A percentile compares a stretch with the other conserved stretches of the same genome.
Evolutionary conservation across 2,329 filamentous ascomycete genomes (phyloP).

Genomic region (Xylaria multiplex): DNA sequence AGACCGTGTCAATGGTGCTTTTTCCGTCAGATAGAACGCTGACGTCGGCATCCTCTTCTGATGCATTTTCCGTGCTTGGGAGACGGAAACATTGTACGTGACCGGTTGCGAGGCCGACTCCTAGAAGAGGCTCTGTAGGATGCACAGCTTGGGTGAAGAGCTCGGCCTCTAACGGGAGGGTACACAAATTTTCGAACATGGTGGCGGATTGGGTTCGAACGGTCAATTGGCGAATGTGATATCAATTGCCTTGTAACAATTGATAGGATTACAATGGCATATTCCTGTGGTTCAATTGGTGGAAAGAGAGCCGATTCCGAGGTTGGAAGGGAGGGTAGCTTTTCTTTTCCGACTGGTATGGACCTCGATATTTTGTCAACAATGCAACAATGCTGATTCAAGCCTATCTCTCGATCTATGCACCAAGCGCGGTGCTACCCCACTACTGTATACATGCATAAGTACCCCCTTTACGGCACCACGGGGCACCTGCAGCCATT

Average conservation of each 20-base stretch:
- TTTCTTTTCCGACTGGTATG: not conserved
- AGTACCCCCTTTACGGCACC: not conserved
- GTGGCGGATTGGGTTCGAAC: slow-evolving; percentile 22
- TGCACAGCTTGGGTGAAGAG: slow-evolving; percentile 91
- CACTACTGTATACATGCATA: slow-evolving; percentile 13
- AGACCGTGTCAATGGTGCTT: slow-evolving; percentile 81
- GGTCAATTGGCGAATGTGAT: slow-evolving; percentile 4
- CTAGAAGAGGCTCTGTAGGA: slow-evolving; percentile 82
- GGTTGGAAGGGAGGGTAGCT: not conserved
- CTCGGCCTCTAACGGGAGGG: slow-evolving; percentile 84
- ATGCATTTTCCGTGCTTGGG: slow-evolving; percentile 61
- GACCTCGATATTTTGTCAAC: not conserved
- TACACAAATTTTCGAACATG: slow-evolving; percentile 95
- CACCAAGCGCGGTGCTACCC: not conserved
- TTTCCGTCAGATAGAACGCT: slow-evolving; percentile 69
- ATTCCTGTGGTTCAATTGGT: not conserved
- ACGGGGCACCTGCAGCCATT: too few species aligned
- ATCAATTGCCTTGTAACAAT: slow-evolving; percentile 6
- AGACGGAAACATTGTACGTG: slow-evolving; percentile 87
- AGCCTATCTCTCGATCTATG: not conserved
- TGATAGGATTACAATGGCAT: slow-evolving; percentile 13
- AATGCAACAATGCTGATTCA: not conserved
- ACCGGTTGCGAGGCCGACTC: slow-evolving; percentile 84
- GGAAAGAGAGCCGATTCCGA: not conserved
- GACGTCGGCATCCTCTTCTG: slow-evolving; percentile 63